Percentiles rank a stretch among this genome's conserved stretches.
phyloP scores from a whole-genome alignment of 2,329 filamentous ascomycete species.

The Xylariaceae sp. region DNA sequence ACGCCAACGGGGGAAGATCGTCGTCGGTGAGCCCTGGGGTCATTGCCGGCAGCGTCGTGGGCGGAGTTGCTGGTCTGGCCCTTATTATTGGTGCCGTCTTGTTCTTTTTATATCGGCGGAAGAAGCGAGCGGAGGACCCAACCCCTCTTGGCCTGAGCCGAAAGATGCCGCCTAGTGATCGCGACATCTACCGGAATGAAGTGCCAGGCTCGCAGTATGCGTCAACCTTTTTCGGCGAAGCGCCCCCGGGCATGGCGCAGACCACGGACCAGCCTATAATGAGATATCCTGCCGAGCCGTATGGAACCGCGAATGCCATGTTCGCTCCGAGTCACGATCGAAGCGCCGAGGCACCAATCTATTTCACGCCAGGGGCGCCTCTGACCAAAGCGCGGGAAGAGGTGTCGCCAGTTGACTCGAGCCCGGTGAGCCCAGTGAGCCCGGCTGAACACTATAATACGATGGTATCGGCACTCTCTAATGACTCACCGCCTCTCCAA shows the following conservation, averaged over 20 bases:
- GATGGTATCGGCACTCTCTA: constrained; percentile 21
- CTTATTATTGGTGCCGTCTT: constrained; percentile 23
- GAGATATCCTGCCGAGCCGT: constrained; percentile 12
- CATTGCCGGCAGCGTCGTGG: constrained; percentile 26
- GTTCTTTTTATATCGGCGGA: constrained; percentile 22
- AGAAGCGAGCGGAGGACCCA: constrained; percentile 11
- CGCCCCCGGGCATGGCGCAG: constrained; percentile 26
- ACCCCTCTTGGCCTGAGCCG: constrained; percentile 10
- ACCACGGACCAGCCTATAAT: constrained; percentile 15
- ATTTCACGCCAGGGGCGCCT: constrained; percentile 5
- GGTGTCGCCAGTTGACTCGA: constrained; percentile 19
- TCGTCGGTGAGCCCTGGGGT: constrained; percentile 20
- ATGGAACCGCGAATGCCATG: constrained; percentile 11
- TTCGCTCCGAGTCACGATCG: constrained; percentile 7
- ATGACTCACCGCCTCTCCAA: constrained; percentile 17
- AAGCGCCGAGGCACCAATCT: constrained; percentile 12
- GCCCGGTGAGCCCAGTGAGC: constrained; percentile 15
- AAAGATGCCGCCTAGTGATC: constrained; percentile 17
- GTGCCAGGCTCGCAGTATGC: constrained; percentile 25
- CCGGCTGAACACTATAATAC: constrained; percentile 20
- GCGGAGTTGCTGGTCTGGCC: constrained; percentile 24
- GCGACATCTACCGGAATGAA: constrained; percentile 21
- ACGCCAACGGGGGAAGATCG: constrained; percentile 4
- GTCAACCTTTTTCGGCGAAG: constrained; percentile 27
- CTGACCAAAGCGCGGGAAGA: constrained; percentile 13